Conservation (phyloP, 2,329 filamentous ascomycete genomes). For the Delphinella strobiligena region DNA sequence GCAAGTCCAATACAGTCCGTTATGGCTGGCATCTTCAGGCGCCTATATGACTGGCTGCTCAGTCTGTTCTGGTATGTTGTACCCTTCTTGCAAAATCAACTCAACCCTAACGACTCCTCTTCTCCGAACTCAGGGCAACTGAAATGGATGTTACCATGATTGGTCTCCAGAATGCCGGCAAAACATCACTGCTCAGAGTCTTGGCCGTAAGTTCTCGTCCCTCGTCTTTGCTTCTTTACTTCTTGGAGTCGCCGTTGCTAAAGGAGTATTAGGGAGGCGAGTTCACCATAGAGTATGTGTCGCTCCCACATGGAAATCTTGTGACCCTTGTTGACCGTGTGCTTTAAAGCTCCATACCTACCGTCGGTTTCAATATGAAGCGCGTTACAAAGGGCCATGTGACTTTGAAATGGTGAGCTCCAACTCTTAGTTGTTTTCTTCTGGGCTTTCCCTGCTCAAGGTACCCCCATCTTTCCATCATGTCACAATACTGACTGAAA, state of each 20-base stretch:
- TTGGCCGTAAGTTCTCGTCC: conserved; percentile 64
- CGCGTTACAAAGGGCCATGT: conserved; percentile 95
- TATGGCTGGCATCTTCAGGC: conserved; percentile 88
- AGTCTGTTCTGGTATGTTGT: conserved; percentile 82
- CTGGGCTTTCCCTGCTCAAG: neutral
- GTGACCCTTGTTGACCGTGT: conserved; percentile 24
- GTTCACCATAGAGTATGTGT: conserved; percentile 92
- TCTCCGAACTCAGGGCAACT: conserved; percentile 58
- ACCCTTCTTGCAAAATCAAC: conserved; percentile 9
- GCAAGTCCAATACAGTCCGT: conserved; percentile 18
- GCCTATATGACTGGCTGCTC: conserved; percentile 96
- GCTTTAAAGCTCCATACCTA: conserved; percentile 76
- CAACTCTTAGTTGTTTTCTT: conserved; percentile 9
- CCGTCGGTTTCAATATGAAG: conserved; percentile 99
- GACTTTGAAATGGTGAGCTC: conserved; percentile 74
- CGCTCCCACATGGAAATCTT: no score
- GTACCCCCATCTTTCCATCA: no score
- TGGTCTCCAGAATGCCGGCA: conserved; percentile 93
- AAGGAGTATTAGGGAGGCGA: conserved; percentile 67
- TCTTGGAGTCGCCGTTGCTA: no score
- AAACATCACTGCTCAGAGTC: conserved; percentile 87
- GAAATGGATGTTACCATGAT: conserved; percentile 99
- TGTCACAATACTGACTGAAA: neutral
- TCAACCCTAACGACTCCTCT: conserved; percentile 5
- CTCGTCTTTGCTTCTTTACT: conserved; percentile 8